Conservation (phyloP, 2,329 filamentous ascomycete species). For the Aspergillus persii region DNA sequence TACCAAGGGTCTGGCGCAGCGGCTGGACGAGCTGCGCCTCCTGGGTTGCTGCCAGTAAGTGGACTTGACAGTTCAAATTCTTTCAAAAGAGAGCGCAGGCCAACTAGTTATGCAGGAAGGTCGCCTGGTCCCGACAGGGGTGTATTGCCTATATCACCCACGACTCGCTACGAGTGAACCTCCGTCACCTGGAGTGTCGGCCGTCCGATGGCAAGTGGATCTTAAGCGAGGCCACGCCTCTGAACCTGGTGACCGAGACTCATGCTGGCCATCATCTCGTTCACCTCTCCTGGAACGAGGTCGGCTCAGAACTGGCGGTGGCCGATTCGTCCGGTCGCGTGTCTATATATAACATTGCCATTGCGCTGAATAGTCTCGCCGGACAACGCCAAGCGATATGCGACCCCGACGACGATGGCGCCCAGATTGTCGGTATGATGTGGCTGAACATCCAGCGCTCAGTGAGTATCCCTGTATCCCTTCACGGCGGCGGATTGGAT, state of each 20-base stretch:
- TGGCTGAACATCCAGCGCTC: conserved; percentile 70
- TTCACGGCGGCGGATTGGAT: conserved; percentile 18
- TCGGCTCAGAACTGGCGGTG: conserved; percentile 76
- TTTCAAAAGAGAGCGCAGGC: background rate
- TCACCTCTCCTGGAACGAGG: conserved; percentile 79
- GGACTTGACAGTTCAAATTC: background rate
- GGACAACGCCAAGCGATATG: conserved; percentile 60
- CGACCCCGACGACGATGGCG: conserved; percentile 72
- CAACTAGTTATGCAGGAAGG: conserved; percentile 54
- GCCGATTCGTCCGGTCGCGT: conserved; percentile 78
- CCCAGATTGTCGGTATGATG: conserved; percentile 76
- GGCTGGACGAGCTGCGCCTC: conserved; percentile 72
- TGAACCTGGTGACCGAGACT: conserved; percentile 60
- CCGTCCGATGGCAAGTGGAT: conserved; percentile 71
- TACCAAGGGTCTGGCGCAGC: conserved; percentile 66
- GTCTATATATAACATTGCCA: conserved; percentile 68
- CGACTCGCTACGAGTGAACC: conserved; percentile 67
- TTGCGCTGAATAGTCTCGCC: conserved; percentile 70
- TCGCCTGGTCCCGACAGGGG: conserved; percentile 85
- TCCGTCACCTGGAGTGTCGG: conserved; percentile 70
- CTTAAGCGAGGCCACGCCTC: conserved; percentile 68
- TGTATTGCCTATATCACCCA: conserved; percentile 77
- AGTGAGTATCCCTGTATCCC: conserved; percentile 27
- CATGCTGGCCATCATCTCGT: conserved; percentile 66
- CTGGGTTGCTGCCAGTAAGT: conserved; percentile 80